Evolutionary conservation across 1,284 basidiomycete genomes (phyloP).

Genomic region (Cystobasidium slooffiae): DNA sequence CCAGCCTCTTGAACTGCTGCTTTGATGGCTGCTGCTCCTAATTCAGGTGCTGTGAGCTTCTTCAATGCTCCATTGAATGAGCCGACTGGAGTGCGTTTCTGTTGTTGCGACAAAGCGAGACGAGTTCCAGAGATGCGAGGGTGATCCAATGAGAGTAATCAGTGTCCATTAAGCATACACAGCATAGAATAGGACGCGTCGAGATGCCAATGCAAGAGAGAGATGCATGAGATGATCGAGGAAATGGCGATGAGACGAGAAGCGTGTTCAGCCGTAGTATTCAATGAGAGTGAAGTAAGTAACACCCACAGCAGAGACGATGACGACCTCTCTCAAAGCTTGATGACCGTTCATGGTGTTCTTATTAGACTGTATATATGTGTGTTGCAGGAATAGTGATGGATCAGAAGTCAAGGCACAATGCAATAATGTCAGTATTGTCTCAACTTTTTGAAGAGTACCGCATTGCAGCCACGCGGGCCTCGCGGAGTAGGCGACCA

Average conservation of each 20-base stretch:
- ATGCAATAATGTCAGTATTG: background rate
- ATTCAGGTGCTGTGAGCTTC: constrained; percentile 83
- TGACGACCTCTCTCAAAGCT: constrained; percentile 40
- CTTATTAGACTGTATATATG: background rate
- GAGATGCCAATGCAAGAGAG: no score
- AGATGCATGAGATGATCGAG: constrained; percentile 4
- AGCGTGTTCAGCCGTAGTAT: no score
- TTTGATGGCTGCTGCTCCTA: constrained; percentile 87
- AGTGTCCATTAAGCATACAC: no score
- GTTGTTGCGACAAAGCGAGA: background rate
- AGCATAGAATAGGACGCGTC: no score
- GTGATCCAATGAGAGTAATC: background rate
- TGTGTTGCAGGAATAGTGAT: background rate
- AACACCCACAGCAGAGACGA: constrained; percentile 39
- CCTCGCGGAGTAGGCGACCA: no score
- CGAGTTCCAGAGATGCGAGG: background rate
- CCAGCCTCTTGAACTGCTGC: constrained; percentile 80
- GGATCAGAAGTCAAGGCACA: constrained; percentile 2
- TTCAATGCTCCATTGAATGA: constrained; percentile 90
- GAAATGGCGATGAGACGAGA: background rate
- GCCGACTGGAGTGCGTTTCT: constrained; percentile 82
- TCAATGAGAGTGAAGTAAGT: background rate
- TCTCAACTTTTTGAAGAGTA: constrained; percentile 17
- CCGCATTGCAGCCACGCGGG: background rate
- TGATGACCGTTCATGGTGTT: constrained; percentile 1